A percentile compares a stretch with the other conserved stretches of the same genome.
These are phyloP conservation scores for Moniliophthora roreri DNA, from an alignment of 1,284 basidiomycete genomes.

Conservation along the genomic window DNA sequence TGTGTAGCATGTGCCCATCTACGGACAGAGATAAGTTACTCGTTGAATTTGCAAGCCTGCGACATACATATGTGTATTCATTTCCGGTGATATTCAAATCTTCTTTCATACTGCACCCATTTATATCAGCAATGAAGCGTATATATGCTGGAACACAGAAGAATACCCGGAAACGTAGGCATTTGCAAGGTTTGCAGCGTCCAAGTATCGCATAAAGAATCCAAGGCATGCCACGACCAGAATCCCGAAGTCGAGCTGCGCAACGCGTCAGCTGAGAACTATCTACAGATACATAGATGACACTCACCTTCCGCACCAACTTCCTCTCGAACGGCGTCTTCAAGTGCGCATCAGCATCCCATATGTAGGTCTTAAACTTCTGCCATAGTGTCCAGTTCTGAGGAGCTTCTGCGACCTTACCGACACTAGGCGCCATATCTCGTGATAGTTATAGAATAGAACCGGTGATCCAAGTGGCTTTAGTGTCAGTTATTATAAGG, in stretches of 20 bases:
- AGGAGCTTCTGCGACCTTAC: too few relatives aligned
- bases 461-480: slow-evolving; percentile 6
- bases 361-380: slow-evolving; percentile 5
- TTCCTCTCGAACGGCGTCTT: slow-evolving; percentile 17
- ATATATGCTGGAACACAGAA: not conserved
- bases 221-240: slow-evolving; percentile 17
- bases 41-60: not conserved
- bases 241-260: slow-evolving; percentile 18
- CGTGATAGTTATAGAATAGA: too few relatives aligned
- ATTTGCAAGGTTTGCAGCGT: slow-evolving; percentile 15
- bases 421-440: too few relatives aligned
- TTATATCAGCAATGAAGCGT: not conserved
- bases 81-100: slow-evolving; percentile 18
- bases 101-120: slow-evolving; percentile 15
- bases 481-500: slow-evolving; percentile 4
- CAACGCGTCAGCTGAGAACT: not conserved
- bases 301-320: slow-evolving; percentile 15
- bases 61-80: slow-evolving; percentile 16
- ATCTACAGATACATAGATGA: not conserved
- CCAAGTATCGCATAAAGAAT: slow-evolving; percentile 18
- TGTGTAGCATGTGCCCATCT: slow-evolving; percentile 17
- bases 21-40: not conserved
- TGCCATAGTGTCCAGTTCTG: too few relatives aligned
- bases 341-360: slow-evolving; percentile 19
- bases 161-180: slow-evolving; percentile 17